phyloP scores from a whole-genome alignment of 1,139 yeast species.

The Suhomyces kunorum region DNA sequence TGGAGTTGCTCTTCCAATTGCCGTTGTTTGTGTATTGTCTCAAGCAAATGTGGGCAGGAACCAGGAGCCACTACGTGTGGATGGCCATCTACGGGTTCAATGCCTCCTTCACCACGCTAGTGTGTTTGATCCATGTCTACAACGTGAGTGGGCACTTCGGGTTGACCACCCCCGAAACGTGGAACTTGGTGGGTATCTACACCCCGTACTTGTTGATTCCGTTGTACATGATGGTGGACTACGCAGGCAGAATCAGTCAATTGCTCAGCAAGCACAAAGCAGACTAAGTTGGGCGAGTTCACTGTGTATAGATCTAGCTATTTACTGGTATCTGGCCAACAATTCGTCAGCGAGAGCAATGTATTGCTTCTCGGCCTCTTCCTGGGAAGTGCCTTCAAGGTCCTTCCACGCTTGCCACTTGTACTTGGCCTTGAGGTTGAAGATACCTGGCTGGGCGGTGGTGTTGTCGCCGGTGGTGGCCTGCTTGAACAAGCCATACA shows the following conservation, averaged over 20 bases:
- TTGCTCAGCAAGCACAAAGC: slow-evolving; percentile 5
- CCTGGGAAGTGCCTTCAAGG: slow-evolving; percentile 80
- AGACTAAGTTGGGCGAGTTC: not conserved
- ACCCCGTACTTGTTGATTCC: slow-evolving; percentile 73
- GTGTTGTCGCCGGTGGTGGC: slow-evolving; percentile 95
- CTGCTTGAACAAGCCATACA: slow-evolving; percentile 93
- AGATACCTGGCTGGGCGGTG: slow-evolving; percentile 80
- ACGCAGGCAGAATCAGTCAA: slow-evolving; percentile 12
- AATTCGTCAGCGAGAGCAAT: slow-evolving; percentile 73
- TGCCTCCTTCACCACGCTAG: slow-evolving; percentile 71
- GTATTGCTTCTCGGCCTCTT: slow-evolving; percentile 87
- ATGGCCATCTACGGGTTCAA: slow-evolving; percentile 72
- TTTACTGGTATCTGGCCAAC: slow-evolving; percentile 47
- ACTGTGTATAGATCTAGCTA: not conserved
- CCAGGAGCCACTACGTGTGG: slow-evolving; percentile 45
- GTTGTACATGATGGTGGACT: slow-evolving; percentile 52
- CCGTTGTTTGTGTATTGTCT: slow-evolving; percentile 66
- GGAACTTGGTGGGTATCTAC: slow-evolving; percentile 54
- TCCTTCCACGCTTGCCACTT: slow-evolving; percentile 98
- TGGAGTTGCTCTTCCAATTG: slow-evolving; percentile 73
- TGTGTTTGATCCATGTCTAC: slow-evolving; percentile 55
- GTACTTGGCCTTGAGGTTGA: slow-evolving; percentile 92
- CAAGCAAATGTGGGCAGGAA: slow-evolving; percentile 16
- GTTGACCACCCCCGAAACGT: slow-evolving; percentile 36
- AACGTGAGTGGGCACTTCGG: slow-evolving; percentile 34